Base-by-base conservation (phyloP, 768 basidiomycete species). In the Rhizopogon rudus region DNA sequence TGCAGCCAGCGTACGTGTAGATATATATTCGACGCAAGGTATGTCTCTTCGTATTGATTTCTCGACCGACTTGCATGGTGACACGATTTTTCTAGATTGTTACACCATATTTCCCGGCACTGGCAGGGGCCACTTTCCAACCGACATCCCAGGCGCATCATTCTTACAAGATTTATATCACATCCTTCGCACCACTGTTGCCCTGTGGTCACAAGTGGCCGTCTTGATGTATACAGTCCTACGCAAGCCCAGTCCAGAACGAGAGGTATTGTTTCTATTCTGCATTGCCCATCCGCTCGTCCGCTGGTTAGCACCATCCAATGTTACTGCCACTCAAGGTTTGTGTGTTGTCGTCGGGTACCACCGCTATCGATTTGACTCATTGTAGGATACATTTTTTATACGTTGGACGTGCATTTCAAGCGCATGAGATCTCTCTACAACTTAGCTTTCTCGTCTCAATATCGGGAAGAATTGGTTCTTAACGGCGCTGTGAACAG, bases 341-440 rank as follows among this genome's bases (percentile, higher is more conserved):
- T 39, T 44, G 69, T 54, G 31, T 29, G 1, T 10, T 10, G n/a
- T n/a, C n/a, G 17, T 48, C 8, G 39, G 28, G 40, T 29, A 48
- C 42, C n/a, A 12, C 44, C 20, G 12, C 25, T 22, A 53, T 55
- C 31, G 12, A 31, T 3, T 49, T 55, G 42, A 53, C 33, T 25
- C 31, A 8, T 10, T 22, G 39, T 44, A 77, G 77, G 72, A 2
- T 80, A 73, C 57, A 63, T 73, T 3, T 76, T 75, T 53, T 75
- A 71, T 70, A 71, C 73, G 1, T 63, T 64, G 3, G 72, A 77
- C 55, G 6, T 20, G 0, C 57, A 67, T 51, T 81, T 73, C 55
- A 64, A 71, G 52, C 67, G 70, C n/a, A 67, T 79, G 48, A 66
- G 70, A 28, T 53, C 67, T 12, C 67, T 79, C 12, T 75, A 75